Conservation (phyloP, 225 moss, liverwort and hornwort species). For the Rhytidiadelphus loreus region DNA sequence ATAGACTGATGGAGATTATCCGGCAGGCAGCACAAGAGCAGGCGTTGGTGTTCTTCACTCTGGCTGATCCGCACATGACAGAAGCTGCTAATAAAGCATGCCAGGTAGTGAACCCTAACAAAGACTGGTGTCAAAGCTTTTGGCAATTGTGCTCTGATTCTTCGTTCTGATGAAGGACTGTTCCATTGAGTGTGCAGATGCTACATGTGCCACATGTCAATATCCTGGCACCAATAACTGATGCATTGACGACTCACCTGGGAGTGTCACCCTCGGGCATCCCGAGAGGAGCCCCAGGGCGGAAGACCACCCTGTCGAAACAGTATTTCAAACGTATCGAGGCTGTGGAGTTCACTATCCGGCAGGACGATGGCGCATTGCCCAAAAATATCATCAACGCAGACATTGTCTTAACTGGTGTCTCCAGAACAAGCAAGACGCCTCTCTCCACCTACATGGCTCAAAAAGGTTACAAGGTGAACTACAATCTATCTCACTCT, state of each 20-base stretch:
- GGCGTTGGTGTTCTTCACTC: conserved; percentile 77
- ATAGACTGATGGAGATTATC: conserved; percentile 72
- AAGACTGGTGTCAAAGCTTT: neutral
- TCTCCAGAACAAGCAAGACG: conserved; percentile 98
- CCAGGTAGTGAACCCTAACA: conserved; percentile 14
- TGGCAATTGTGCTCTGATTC: neutral
- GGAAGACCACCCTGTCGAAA: conserved; percentile 62
- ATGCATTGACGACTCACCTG: conserved; percentile 65
- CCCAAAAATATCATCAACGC: conserved; percentile 71
- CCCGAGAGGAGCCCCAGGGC: conserved; percentile 77
- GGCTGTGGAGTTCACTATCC: conserved; percentile 90
- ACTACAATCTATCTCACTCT: neutral
- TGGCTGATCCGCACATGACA: conserved; percentile 79
- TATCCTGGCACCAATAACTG: conserved; percentile 79
- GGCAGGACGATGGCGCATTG: conserved; percentile 90
- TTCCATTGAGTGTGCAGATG: conserved; percentile 18
- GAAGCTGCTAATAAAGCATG: conserved; percentile 75
- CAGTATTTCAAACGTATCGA: conserved; percentile 96
- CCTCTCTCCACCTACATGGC: conserved; percentile 97
- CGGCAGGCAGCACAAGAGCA: conserved; percentile 68
- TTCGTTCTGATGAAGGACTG: neutral
- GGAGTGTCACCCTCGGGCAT: conserved; percentile 84
- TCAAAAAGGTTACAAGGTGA: conserved; percentile 93
- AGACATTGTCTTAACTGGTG: conserved; percentile 74
- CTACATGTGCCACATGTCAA: conserved; percentile 75